Evolutionary conservation across 2,329 filamentous ascomycete species (phyloP).

Genomic region (Didymella keratinophila): DNA sequence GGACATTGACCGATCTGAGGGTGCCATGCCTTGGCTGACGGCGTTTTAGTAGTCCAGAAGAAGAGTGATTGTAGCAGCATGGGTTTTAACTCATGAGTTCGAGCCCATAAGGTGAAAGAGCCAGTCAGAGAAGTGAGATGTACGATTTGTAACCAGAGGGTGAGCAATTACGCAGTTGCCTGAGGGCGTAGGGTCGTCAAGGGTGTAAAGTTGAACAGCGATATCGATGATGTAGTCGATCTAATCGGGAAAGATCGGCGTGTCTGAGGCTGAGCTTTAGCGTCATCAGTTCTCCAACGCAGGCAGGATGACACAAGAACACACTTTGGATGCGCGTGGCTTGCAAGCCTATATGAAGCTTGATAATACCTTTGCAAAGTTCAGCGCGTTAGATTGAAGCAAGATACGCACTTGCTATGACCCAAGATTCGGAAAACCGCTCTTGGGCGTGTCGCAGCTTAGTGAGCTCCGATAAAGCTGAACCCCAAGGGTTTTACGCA

Average conservation of each 20-base stretch:
- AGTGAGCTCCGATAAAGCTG: no score
- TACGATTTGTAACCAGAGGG: neutral
- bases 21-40: slow-evolving; percentile 8
- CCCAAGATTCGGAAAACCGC: no score
- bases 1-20: slow-evolving; percentile 10
- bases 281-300: neutral
- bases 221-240: slow-evolving; percentile 16
- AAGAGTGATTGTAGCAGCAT: neutral
- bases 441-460: no score
- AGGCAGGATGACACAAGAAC: no score
- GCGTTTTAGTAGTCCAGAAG: slow-evolving; percentile 12
- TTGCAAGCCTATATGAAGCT: no score
- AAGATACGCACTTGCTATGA: no score
- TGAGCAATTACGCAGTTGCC: neutral
- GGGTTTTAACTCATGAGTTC: neutral
- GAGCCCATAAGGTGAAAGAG: neutral
- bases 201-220: neutral
- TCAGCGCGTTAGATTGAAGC: no score
- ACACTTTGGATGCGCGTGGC: no score
- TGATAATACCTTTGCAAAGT: no score
- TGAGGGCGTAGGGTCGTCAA: neutral
- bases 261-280: neutral
- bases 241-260: slow-evolving; percentile 7
- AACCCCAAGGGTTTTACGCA: no score
- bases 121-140: no score